A percentile compares a stretch with the other conserved stretches of the same genome.
phyloP scores from a whole-genome alignment of 2,329 filamentous ascomycete species.

The Diplocarpon mali region DNA sequence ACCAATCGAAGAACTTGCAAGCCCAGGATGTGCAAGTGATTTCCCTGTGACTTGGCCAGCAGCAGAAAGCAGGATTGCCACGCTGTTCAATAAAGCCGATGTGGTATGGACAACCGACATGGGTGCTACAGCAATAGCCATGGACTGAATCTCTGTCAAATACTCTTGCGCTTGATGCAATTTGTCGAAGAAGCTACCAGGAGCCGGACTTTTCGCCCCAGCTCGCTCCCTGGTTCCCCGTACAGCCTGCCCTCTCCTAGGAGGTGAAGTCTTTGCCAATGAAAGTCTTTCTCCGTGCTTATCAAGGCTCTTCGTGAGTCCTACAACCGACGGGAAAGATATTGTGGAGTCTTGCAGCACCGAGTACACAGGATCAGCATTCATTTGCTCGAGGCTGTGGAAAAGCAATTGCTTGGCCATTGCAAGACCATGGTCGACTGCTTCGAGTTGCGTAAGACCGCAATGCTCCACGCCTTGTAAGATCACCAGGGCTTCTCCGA shows the following conservation, averaged over 20 bases:
- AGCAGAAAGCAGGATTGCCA: slow-evolving; percentile 54
- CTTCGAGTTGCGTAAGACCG: slow-evolving; percentile 32
- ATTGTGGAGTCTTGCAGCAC: slow-evolving; percentile 88
- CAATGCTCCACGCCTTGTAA: slow-evolving; percentile 41
- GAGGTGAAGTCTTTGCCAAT: slow-evolving; percentile 14
- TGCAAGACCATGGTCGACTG: slow-evolving; percentile 43
- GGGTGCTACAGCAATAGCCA: slow-evolving; percentile 38
- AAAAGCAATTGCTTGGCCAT: slow-evolving; percentile 58
- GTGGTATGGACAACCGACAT: slow-evolving; percentile 49
- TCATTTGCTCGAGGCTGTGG: slow-evolving; percentile 61
- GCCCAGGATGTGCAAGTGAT: slow-evolving; percentile 38
- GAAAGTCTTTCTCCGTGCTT: slow-evolving; percentile 17
- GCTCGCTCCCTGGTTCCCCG: slow-evolving; percentile 9
- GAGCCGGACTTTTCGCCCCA: slow-evolving; percentile 16
- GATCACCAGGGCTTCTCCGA: slow-evolving; percentile 43
- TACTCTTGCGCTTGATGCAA: slow-evolving; percentile 55
- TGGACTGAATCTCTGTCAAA: slow-evolving; percentile 49
- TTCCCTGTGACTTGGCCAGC: slow-evolving; percentile 38
- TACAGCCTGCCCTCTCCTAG: slow-evolving; percentile 13
- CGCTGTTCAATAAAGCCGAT: slow-evolving; percentile 52
- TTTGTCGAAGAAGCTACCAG: slow-evolving; percentile 30
- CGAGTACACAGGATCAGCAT: slow-evolving; percentile 73
- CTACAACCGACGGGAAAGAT: slow-evolving; percentile 60
- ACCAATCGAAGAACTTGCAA: slow-evolving; percentile 48
- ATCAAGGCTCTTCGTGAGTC: slow-evolving; percentile 13